Conservation (phyloP, 208 protist genomes). For the Crithidia mellificae region DNA sequence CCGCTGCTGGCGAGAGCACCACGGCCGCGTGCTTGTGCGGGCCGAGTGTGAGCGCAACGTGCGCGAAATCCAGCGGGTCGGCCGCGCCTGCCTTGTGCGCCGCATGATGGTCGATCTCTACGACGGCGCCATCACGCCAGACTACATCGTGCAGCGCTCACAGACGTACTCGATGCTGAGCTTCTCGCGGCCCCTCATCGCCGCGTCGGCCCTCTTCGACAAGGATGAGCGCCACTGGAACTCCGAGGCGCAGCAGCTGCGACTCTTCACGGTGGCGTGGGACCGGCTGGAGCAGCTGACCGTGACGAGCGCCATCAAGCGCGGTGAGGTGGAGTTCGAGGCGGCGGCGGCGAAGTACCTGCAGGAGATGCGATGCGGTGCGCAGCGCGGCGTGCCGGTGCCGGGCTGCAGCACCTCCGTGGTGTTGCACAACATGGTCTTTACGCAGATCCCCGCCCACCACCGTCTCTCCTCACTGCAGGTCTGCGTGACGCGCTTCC, state of each 20-base stretch:
- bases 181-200: conserved; percentile 42
- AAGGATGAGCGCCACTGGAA: conserved; percentile 55
- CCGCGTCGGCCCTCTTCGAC: conserved; percentile 33
- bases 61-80: conserved; percentile 48
- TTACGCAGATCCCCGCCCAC: conserved; percentile 37
- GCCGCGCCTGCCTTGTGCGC: conserved; percentile 44
- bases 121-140: conserved; percentile 17
- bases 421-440: conserved; percentile 54
- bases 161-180: conserved; percentile 33
- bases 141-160: conserved; percentile 27
- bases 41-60: conserved; percentile 48
- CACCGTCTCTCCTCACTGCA: conserved; percentile 36
- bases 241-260: conserved; percentile 46
- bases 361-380: conserved; percentile 6
- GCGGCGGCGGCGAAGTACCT: conserved; percentile 21
- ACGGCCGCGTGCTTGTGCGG: conserved; percentile 28
- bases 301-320: conserved; percentile 8
- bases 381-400: conserved; percentile 4
- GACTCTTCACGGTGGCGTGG: conserved; percentile 37
- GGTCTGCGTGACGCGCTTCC: conserved; percentile 26
- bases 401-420: conserved; percentile 44
- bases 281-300: conserved; percentile 20
- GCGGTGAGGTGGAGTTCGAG: conserved; percentile 36
- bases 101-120: conserved; percentile 22
- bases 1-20: conserved; percentile 50